Percentiles rank a stretch among this genome's conserved stretches.
phyloP scores from a whole-genome alignment of 2,329 filamentous ascomycete species.

The Diaporthe destruens region DNA sequence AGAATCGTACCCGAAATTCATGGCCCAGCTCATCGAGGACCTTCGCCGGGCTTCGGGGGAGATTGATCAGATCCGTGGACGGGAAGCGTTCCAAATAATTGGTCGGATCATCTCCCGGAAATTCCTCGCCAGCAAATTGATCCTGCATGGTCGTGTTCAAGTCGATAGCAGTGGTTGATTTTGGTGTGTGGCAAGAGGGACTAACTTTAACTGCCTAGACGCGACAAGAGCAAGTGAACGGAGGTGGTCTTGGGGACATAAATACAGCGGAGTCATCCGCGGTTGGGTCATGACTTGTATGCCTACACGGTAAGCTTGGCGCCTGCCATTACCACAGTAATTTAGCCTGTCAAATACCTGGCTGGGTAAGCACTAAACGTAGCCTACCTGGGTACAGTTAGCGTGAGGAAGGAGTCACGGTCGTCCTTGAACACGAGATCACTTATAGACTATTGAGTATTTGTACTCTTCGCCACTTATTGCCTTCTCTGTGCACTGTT shows the following conservation, averaged over 20 bases:
- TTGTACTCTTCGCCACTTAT: no score
- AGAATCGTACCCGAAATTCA: not conserved
- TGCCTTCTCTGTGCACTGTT: no score
- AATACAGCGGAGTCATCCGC: not conserved
- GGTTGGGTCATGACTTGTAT: not conserved
- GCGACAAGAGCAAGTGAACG: not conserved
- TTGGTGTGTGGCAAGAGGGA: not conserved
- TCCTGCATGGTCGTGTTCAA: not conserved
- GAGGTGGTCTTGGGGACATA: constrained; percentile 1
- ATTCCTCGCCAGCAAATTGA: constrained; percentile 12
- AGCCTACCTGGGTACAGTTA: not conserved
- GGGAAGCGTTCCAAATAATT: not conserved
- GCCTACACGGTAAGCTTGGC: not conserved
- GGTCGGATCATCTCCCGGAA: constrained; percentile 2
- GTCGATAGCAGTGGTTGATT: constrained; percentile 1
- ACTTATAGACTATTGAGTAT: no score
- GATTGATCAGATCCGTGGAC: not conserved
- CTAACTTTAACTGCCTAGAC: not conserved
- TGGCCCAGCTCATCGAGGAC: constrained; percentile 23
- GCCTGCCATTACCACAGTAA: not conserved
- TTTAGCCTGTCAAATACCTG: no score
- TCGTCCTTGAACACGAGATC: not conserved
- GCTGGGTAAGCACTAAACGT: not conserved
- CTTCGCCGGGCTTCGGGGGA: constrained; percentile 6
- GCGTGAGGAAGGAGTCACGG: not conserved